Conservation (phyloP, 31 red algal species). For the Porphyra umbilicalis region DNA sequence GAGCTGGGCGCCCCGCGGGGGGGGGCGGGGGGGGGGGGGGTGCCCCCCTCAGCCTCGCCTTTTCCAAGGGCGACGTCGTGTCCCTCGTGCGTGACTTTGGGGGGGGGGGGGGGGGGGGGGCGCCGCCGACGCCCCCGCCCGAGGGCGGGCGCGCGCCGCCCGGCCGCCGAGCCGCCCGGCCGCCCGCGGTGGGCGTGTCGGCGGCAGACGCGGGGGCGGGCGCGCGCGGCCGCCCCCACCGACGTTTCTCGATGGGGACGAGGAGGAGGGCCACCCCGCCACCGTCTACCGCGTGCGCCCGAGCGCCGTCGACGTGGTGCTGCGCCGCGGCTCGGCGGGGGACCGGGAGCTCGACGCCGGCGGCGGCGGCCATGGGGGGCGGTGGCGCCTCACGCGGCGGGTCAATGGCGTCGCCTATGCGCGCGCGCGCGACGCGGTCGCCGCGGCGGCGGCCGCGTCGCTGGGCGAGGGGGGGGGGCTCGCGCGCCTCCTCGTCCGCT, state of each 20-base stretch:
- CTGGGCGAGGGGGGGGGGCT: not conserved
- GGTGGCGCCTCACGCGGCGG: not conserved
- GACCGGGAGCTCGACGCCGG: not conserved
- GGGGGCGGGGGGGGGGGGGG: not conserved
- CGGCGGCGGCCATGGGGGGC: not conserved
- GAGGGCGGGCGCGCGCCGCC: not conserved
- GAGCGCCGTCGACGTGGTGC: not conserved
- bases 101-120: not conserved
- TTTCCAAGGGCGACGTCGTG: not conserved
- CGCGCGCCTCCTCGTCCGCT: not conserved
- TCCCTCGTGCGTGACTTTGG: not conserved
- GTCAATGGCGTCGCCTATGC: not conserved
- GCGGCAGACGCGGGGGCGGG: not conserved
- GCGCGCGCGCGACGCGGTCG: not conserved
- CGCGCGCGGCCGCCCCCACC: not conserved
- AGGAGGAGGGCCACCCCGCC: not conserved
- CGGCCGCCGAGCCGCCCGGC: not conserved
- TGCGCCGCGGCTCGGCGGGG: not conserved
- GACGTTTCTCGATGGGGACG: not conserved
- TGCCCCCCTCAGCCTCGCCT: not conserved
- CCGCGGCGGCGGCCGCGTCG: not conserved
- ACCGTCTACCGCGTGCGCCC: not conserved
- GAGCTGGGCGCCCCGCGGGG: not conserved
- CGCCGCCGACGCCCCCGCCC: not conserved
- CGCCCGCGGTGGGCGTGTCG: not conserved